phyloP scores from a whole-genome alignment of 1,139 yeast species.

The Taphrina betulina region DNA sequence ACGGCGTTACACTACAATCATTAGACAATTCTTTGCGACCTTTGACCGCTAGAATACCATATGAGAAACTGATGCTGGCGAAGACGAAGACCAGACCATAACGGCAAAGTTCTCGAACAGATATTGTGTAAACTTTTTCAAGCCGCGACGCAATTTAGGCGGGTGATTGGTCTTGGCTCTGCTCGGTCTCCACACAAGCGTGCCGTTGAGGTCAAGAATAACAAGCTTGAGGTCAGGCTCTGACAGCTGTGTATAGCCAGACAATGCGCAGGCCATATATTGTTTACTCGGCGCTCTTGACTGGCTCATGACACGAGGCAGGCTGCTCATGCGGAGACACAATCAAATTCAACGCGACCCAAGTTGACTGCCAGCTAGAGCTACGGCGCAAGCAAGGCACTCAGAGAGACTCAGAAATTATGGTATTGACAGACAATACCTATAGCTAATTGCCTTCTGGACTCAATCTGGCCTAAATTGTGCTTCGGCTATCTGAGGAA shows the following conservation, averaged over 20 bases:
- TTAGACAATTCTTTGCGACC: not conserved
- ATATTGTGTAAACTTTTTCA: conserved; percentile 13
- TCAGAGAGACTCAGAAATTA: no score
- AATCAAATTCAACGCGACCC: no score
- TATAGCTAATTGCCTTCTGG: no score
- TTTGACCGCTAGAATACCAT: not conserved
- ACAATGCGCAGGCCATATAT: not conserved
- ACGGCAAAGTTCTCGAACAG: conserved; percentile 27
- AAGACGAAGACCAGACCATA: conserved; percentile 33
- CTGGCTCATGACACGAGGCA: no score
- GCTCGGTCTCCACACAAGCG: conserved; percentile 22
- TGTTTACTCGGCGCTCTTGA: no score
- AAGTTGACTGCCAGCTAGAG: no score
- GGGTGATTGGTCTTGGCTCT: not conserved
- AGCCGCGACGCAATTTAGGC: conserved; percentile 15
- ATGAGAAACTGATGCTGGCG: conserved; percentile 5
- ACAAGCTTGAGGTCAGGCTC: conserved; percentile 13
- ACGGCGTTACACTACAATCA: conserved; percentile 5
- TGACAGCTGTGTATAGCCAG: not conserved
- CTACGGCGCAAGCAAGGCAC: no score
- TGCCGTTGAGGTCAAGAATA: conserved; percentile 30
- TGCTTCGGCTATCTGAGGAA: no score
- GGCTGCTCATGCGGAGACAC: no score
- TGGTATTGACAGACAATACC: no score
- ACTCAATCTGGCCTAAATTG: no score